Evolutionary conservation across 768 basidiomycete species (phyloP).

Genomic region (Naganishia vishniacii): DNA sequence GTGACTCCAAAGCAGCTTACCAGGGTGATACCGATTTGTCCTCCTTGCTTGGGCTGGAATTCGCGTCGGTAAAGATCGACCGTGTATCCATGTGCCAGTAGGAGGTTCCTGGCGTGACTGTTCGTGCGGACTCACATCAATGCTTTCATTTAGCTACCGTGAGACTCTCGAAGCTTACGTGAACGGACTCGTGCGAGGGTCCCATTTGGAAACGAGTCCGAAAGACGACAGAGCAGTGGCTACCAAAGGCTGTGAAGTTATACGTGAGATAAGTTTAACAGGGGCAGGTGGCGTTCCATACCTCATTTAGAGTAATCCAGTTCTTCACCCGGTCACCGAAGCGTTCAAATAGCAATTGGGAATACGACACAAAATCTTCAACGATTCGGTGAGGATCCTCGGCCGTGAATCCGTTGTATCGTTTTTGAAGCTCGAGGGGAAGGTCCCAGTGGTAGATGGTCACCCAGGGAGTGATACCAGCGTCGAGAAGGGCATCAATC

Average conservation of each 20-base stretch:
- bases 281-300: slow-evolving; percentile 1
- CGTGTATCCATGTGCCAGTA: slow-evolving; percentile 64
- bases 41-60: slow-evolving; percentile 61
- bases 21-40: slow-evolving; percentile 66
- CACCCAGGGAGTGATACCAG: slow-evolving; percentile 33
- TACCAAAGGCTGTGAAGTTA: slow-evolving; percentile 3
- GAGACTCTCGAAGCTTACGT: not conserved
- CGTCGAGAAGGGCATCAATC: slow-evolving; percentile 37
- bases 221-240: not conserved
- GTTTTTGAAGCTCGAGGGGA: slow-evolving; percentile 32
- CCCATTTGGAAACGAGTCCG: slow-evolving; percentile 6
- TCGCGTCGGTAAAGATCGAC: slow-evolving; percentile 63
- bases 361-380: slow-evolving; percentile 34
- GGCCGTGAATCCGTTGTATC: slow-evolving; percentile 31
- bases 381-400: slow-evolving; percentile 22
- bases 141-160: not conserved
- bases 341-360: slow-evolving; percentile 34
- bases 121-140: not conserved
- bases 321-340: slow-evolving; percentile 40
- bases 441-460: slow-evolving; percentile 43
- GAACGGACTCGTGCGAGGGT: slow-evolving; percentile 2
- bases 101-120: slow-evolving; percentile 53
- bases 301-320: slow-evolving; percentile 45
- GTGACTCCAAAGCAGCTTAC: not conserved
- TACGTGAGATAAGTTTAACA: not conserved